A percentile compares a stretch with the other conserved stretches of the same genome.
These are phyloP conservation scores for Alternaria tenuissima DNA, from an alignment of 2,329 filamentous ascomycete genomes.

Conservation along the genomic window DNA sequence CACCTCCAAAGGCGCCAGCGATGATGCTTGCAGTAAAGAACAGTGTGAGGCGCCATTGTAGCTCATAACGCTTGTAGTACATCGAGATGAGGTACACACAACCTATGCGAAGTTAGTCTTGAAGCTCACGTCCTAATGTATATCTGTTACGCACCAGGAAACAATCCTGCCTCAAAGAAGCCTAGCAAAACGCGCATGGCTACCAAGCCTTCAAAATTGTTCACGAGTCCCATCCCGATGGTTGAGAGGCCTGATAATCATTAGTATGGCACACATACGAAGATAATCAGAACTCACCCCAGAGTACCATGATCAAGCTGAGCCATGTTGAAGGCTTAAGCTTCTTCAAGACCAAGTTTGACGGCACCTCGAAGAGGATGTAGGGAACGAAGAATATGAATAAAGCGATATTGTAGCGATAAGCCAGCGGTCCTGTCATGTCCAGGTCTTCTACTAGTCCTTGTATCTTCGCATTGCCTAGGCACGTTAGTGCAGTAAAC, in stretches of 20 bases:
- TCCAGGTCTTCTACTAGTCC: constrained; percentile 49
- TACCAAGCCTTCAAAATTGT: constrained; percentile 57
- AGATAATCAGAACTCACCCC: constrained; percentile 37
- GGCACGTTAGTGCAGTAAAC: neutral
- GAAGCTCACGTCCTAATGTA: neutral
- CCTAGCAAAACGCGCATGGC: constrained; percentile 55
- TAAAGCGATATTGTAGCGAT: constrained; percentile 49
- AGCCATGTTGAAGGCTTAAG: constrained; percentile 52
- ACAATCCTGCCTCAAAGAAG: constrained; percentile 51
- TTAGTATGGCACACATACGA: neutral
- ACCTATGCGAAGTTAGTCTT: constrained; percentile 20
- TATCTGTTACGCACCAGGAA: constrained; percentile 24
- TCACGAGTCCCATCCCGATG: constrained; percentile 57
- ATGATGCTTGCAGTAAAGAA: constrained; percentile 54
- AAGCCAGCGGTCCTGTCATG: constrained; percentile 42
- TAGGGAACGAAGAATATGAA: constrained; percentile 53
- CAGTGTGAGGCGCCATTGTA: constrained; percentile 53
- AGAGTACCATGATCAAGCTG: constrained; percentile 48
- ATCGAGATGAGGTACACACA: constrained; percentile 46
- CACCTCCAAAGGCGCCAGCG: constrained; percentile 53
- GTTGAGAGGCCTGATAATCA: constrained; percentile 44
- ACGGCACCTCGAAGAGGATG: constrained; percentile 48
- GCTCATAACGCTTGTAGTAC: constrained; percentile 56
- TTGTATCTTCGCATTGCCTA: constrained; percentile 53
- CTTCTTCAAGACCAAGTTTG: constrained; percentile 52